A percentile compares a stretch with the other conserved stretches of the same genome.
Evolutionary conservation across 495 filamentous ascomycete genomes (phyloP).

Genomic region (Aspergillus steynii): DNA sequence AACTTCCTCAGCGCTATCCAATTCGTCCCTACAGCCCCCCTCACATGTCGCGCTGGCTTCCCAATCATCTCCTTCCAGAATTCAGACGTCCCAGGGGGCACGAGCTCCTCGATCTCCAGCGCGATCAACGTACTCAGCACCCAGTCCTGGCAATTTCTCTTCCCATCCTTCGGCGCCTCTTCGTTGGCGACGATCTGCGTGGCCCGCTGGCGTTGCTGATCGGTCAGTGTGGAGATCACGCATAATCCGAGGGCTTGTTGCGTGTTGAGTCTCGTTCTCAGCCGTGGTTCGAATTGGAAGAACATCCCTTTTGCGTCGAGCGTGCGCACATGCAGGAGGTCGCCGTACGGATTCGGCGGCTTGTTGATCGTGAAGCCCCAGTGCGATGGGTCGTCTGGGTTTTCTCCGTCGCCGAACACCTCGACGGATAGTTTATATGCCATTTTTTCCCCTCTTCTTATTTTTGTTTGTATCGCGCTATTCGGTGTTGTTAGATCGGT

Average conservation of each 20-base stretch:
- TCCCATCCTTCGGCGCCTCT: constrained; percentile 20
- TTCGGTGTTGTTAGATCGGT: background rate
- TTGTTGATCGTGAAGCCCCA: constrained; percentile 28
- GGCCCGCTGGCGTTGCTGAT: constrained; percentile 15
- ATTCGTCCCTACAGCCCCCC: constrained; percentile 12
- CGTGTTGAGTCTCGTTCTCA: constrained; percentile 12
- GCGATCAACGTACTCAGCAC: constrained; percentile 25
- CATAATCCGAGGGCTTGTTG: constrained; percentile 16
- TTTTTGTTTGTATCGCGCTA: too few relatives aligned
- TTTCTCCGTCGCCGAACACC: constrained; percentile 24
- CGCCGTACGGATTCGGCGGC: constrained; percentile 20
- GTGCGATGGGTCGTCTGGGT: constrained; percentile 24
- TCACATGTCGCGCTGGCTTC: constrained; percentile 18
- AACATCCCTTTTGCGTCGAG: constrained; percentile 18
- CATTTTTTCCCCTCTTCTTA: background rate
- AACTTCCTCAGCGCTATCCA: constrained; percentile 14
- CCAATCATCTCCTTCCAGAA: constrained; percentile 29
- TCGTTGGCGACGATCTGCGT: constrained; percentile 21
- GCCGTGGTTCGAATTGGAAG: constrained; percentile 18
- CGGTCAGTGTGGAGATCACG: constrained; percentile 15
- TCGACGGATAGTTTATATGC: constrained; percentile 24
- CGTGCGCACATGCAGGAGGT: constrained; percentile 27
- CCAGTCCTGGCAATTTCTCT: constrained; percentile 28
- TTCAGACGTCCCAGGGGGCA: constrained; percentile 23
- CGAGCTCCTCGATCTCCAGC: constrained; percentile 26